These are phyloP conservation scores for Pyrenophora seminiperda DNA, from an alignment of 2,329 filamentous ascomycete species.

Conservation along the genomic window DNA sequence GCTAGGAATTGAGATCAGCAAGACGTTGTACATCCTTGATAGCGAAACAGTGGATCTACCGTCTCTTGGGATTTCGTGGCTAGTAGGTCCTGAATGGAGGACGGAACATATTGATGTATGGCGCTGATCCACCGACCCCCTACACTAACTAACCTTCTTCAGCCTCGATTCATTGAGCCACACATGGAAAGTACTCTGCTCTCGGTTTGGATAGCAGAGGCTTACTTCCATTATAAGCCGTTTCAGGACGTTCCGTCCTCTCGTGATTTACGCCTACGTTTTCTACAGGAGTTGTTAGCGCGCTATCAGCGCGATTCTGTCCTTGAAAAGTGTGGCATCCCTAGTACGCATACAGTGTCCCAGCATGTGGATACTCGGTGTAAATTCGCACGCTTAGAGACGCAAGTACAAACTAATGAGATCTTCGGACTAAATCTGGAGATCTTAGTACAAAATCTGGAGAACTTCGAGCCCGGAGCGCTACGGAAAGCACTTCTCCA, in stretches of 20 bases:
- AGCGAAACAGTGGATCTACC: neutral
- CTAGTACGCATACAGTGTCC: neutral
- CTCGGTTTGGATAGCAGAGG: conserved; percentile 7
- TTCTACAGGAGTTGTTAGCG: conserved; percentile 6
- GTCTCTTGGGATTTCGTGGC: neutral
- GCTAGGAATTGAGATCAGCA: neutral
- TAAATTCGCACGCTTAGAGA: neutral
- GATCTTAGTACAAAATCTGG: conserved; percentile 2
- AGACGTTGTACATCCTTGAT: conserved; percentile 1
- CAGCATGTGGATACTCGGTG: neutral
- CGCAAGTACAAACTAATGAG: neutral
- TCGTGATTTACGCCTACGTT: conserved; percentile 6
- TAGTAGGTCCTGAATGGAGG: neutral
- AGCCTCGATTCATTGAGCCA: neutral
- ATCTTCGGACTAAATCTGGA: neutral
- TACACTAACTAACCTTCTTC: neutral
- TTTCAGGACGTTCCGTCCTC: neutral
- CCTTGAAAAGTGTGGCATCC: conserved; percentile 4
- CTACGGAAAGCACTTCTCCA: neutral
- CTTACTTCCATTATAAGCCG: neutral
- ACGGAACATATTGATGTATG: conserved; percentile 5
- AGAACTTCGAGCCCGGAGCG: neutral
- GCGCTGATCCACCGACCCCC: neutral
- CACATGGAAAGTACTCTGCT: conserved; percentile 5
- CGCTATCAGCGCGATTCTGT: conserved; percentile 3